A percentile compares a stretch with the other conserved stretches of the same genome.
phyloP scores from a whole-genome alignment of 441 rosid species.

The Corymbia citriodora region DNA sequence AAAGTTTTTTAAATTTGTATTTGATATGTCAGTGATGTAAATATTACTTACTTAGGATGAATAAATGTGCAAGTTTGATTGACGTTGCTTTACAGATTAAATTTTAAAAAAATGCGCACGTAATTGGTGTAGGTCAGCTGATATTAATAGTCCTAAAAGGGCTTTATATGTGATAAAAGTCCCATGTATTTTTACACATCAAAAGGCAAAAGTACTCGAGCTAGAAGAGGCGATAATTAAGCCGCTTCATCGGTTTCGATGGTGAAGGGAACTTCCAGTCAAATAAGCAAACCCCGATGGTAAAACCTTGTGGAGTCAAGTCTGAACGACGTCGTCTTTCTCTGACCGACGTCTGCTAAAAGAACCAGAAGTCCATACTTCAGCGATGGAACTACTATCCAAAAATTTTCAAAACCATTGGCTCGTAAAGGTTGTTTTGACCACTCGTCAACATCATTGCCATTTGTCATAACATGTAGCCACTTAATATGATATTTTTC shows the following conservation, averaged over 20 bases:
- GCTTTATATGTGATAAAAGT: background rate
- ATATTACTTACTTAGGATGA: background rate
- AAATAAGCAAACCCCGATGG: background rate
- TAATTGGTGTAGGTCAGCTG: background rate
- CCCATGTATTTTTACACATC: background rate
- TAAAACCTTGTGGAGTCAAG: background rate
- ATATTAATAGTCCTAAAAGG: background rate
- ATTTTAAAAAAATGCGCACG: background rate
- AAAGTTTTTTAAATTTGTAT: background rate
- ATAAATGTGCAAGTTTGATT: background rate
- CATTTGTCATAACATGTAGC: background rate
- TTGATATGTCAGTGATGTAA: background rate
- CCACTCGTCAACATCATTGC: background rate
- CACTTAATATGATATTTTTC: background rate
- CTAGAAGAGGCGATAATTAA: background rate
- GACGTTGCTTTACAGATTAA: background rate
- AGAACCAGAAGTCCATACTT: background rate
- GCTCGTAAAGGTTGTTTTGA: background rate
- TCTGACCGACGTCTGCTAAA: background rate
- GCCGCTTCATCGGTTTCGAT: background rate
- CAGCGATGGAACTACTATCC: background rate
- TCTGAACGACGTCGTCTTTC: background rate
- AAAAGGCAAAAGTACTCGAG: background rate
- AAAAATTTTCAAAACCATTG: background rate
- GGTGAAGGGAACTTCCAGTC: background rate